Conservation (phyloP, 2,329 filamentous ascomycete genomes). For the Neophaeococcomyces mojaviensis region DNA sequence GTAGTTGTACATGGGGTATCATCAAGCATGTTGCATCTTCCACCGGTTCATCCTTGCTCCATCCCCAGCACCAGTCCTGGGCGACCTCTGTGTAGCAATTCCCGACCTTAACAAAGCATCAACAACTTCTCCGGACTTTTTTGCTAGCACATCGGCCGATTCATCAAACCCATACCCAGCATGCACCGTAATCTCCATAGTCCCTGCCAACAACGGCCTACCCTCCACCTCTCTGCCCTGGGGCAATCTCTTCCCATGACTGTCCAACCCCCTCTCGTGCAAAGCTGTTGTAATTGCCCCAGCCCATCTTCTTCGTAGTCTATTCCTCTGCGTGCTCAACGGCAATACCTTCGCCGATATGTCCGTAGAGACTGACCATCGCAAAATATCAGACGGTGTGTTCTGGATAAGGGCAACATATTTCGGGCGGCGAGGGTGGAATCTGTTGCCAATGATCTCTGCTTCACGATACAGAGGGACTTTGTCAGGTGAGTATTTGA, state of each 20-base stretch:
- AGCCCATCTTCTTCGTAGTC: conserved; percentile 36
- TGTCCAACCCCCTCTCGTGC: conserved; percentile 2
- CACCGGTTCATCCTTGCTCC: neutral
- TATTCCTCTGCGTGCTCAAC: conserved; percentile 42
- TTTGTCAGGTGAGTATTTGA: neutral
- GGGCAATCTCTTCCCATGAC: neutral
- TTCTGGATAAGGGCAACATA: neutral
- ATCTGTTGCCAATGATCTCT: neutral
- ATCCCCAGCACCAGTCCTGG: neutral
- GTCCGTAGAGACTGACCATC: conserved; percentile 38
- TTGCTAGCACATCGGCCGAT: neutral
- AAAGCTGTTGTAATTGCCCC: conserved; percentile 41
- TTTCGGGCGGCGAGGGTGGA: neutral
- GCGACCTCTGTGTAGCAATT: neutral
- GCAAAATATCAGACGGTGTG: conserved; percentile 35
- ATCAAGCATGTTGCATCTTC: neutral
- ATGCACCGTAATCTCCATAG: neutral
- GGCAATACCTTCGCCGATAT: conserved; percentile 22
- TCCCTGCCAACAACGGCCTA: neutral
- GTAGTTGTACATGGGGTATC: too few species aligned
- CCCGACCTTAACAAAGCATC: conserved; percentile 1
- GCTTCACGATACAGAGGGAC: neutral
- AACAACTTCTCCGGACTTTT: neutral
- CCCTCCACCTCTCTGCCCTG: neutral
- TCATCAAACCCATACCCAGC: neutral